Evolutionary conservation across 768 basidiomycete species (phyloP).

Genomic region (Tulasnella sp.): DNA sequence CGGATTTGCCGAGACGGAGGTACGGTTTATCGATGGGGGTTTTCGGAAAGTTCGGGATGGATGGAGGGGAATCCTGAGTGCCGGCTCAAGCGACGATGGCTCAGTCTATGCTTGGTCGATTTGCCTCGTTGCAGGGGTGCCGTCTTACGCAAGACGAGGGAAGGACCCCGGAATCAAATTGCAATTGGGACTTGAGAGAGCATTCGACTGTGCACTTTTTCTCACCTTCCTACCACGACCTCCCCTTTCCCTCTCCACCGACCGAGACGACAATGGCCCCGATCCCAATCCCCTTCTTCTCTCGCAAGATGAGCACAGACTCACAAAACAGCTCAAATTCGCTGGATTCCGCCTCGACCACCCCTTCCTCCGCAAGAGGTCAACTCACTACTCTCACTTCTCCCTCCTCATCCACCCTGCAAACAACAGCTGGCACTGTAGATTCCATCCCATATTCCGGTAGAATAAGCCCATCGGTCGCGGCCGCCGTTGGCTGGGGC

Average conservation of each 20-base stretch:
- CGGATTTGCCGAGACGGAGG: too few relatives aligned
- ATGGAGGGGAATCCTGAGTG: too few relatives aligned
- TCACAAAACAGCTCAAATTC: neutral
- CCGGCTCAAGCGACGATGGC: too few relatives aligned
- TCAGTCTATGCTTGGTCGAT: too few relatives aligned
- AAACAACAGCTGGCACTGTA: constrained; percentile 10
- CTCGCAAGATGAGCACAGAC: constrained; percentile 15
- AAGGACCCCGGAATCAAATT: too few relatives aligned
- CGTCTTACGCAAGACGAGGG: too few relatives aligned
- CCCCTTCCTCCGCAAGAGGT: neutral
- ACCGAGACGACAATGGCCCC: constrained; percentile 1
- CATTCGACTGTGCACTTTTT: too few relatives aligned
- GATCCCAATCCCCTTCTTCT: constrained; percentile 3
- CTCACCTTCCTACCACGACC: neutral
- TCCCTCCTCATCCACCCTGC: constrained; percentile 6
- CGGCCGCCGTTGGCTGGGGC: constrained; percentile 3
- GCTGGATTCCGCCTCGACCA: neutral
- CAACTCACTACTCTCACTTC: constrained; percentile 4
- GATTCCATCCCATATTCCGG: constrained; percentile 15
- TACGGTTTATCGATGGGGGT: too few relatives aligned
- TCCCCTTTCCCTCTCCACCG: constrained; percentile 1
- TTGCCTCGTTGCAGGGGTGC: too few relatives aligned
- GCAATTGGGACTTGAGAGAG: too few relatives aligned
- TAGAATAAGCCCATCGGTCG: constrained; percentile 3
- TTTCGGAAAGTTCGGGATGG: too few relatives aligned